Conservation (phyloP, 2,329 filamentous ascomycete genomes). For the Aureobasidium zeae region DNA sequence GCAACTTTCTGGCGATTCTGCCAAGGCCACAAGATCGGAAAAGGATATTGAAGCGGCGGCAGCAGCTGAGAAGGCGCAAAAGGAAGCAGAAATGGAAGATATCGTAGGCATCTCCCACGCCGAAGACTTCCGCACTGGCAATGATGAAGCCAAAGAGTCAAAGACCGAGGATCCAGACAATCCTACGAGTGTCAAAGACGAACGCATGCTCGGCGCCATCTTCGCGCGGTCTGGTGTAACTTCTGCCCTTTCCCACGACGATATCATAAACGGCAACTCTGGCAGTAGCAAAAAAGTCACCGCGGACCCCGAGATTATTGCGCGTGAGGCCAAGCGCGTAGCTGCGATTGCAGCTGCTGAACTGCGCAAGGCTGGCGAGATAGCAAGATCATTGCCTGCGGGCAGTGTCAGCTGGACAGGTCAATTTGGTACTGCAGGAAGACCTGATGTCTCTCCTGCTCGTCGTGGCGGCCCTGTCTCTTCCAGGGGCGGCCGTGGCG, state of each 20-base stretch:
- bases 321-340: constrained; percentile 70
- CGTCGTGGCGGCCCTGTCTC: constrained; percentile 38
- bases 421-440: constrained; percentile 65
- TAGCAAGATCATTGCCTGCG: constrained; percentile 62
- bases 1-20: constrained; percentile 38
- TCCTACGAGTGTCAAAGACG: constrained; percentile 25
- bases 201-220: constrained; percentile 77
- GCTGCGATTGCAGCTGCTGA: constrained; percentile 69
- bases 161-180: constrained; percentile 12
- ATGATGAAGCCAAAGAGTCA: constrained; percentile 21
- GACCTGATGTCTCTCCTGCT: constrained; percentile 50
- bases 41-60: not conserved
- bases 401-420: constrained; percentile 94
- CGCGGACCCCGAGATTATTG: constrained; percentile 69
- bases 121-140: constrained; percentile 35
- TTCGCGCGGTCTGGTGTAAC: constrained; percentile 81
- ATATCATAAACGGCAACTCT: constrained; percentile 70
- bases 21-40: constrained; percentile 1
- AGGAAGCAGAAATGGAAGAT: constrained; percentile 18
- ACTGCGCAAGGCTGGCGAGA: constrained; percentile 62
- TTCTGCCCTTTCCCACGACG: constrained; percentile 86
- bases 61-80: not conserved
- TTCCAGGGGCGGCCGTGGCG: constrained; percentile 25
- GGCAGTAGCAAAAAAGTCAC: constrained; percentile 41
- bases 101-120: constrained; percentile 36